A percentile compares a stretch with the other conserved stretches of the same genome.
Evolutionary conservation across 768 basidiomycete genomes (phyloP).

Genomic region (Cyclocybe cylindracea): DNA sequence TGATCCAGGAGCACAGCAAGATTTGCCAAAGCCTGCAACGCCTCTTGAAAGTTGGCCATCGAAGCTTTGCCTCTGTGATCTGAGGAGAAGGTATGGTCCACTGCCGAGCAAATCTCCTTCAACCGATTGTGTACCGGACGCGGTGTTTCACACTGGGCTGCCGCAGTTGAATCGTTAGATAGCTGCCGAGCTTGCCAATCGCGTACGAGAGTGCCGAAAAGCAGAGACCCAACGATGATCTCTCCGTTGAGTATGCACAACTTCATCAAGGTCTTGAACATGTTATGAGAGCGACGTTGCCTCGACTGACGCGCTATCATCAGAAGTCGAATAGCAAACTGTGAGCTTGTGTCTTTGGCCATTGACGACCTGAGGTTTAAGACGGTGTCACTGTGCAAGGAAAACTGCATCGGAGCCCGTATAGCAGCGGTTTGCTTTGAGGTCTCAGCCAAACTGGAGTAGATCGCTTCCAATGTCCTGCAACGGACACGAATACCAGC

Average conservation of each 20-base stretch:
- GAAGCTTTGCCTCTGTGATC: slow-evolving; percentile 6
- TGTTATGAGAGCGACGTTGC: slow-evolving; percentile 54
- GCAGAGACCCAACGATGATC: slow-evolving; percentile 70
- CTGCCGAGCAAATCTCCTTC: slow-evolving; percentile 11
- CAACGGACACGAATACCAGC: slow-evolving; percentile 51
- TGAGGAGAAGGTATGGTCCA: slow-evolving; percentile 14
- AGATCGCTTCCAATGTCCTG: slow-evolving; percentile 49
- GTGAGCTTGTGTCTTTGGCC: slow-evolving; percentile 40
- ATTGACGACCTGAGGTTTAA: slow-evolving; percentile 33
- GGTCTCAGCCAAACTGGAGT: slow-evolving; percentile 26
- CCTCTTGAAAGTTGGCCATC: slow-evolving; percentile 19
- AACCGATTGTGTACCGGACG: slow-evolving; percentile 4
- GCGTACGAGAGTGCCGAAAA: slow-evolving; percentile 66
- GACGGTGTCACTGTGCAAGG: slow-evolving; percentile 12
- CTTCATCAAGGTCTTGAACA: slow-evolving; percentile 62
- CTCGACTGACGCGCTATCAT: slow-evolving; percentile 52
- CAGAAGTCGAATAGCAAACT: slow-evolving; percentile 56
- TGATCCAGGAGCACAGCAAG: slow-evolving; percentile 53
- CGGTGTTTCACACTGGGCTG: slow-evolving; percentile 1
- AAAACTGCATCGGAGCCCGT: slow-evolving; percentile 11
- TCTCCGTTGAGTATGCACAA: slow-evolving; percentile 78
- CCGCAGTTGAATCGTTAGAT: slow-evolving; percentile 11
- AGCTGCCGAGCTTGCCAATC: slow-evolving; percentile 53
- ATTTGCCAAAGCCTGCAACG: slow-evolving; percentile 64
- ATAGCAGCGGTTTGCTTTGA: not conserved